phyloP scores from a whole-genome alignment of 371 early-diverging fungal genomes.

The Batkoa obscura region DNA sequence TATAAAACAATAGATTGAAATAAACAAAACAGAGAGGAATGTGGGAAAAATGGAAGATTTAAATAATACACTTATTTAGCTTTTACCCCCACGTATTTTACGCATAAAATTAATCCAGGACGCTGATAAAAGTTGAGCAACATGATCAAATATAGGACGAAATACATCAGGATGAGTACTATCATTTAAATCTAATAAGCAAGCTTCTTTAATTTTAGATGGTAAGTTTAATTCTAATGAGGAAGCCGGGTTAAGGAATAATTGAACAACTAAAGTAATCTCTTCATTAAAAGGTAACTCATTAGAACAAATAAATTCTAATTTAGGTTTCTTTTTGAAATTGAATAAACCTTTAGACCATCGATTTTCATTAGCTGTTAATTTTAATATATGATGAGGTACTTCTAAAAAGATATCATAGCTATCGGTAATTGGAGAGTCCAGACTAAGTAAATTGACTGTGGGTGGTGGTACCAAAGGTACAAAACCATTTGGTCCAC shows the following conservation, averaged over 20 bases:
- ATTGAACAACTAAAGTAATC: not conserved
- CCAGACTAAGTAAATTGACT: not conserved
- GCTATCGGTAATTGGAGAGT: not conserved
- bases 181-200: not conserved
- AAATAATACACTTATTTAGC: too few species aligned
- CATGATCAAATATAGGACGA: not conserved
- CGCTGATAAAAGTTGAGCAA: not conserved
- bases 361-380: not conserved
- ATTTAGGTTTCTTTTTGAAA: not conserved
- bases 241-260: constrained; percentile 1
- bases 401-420: constrained; percentile 3
- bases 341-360: not conserved
- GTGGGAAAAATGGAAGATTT: too few species aligned
- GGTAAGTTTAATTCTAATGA: constrained; percentile 2
- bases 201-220: not conserved
- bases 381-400: not conserved
- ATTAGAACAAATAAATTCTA: not conserved
- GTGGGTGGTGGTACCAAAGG: not conserved
- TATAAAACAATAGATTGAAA: too few species aligned
- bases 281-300: not conserved
- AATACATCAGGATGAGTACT: not conserved
- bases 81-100: too few species aligned
- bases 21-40: too few species aligned
- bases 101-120: constrained; percentile 1
- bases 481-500: constrained; percentile 2